Evolutionary conservation across 345 rosid genomes (phyloP), one percentile per base, ranked within the genome.

Genomic region (Camelina neglecta): DNA sequence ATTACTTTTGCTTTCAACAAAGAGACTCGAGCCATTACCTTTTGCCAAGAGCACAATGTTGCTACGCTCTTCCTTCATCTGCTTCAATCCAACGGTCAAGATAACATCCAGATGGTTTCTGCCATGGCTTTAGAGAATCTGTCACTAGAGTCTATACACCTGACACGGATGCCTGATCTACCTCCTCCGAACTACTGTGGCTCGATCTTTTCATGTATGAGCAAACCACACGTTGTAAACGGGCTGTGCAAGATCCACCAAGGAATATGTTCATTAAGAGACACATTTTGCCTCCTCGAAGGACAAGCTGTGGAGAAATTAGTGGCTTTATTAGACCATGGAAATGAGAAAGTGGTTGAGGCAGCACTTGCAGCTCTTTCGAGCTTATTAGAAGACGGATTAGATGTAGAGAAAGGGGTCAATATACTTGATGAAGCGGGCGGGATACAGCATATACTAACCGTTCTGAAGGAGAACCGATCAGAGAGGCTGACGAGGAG

Each of bases 101-200:
- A 92, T 67, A 82, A 80, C 57, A 87, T 90, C 56, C 99, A 95
- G 85, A 84, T 86, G 91, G 85, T 83, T 75, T 92, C 98, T 50
- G 97, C 98, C 54, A 68, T 80, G 72, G 97, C 97, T 51, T 72
- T 95, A 76, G 99, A 95, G 89, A 95, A 95, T 78, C 80, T 95
- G 21, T 89, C 97, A 7, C 86, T 80, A 29, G 91, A 90, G 80
- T 84, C 97, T 41, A 83, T 80, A 73, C 83, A 86, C 72, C 83
- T 86, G 67, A 90, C 96, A 1, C 88, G 23, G 57, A 66, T 89
- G 67, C 97, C 97, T 0, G 93, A 94, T 54, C 72, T 85, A 81
- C 97, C 95, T 41, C 55, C 83, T 5, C 87, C 90, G 0, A 76
- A 79, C 21, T 67, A 81, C 68, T 93, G 93, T 74, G 87, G 81